These are phyloP conservation scores for Paradendryphiella salina DNA, from an alignment of 2,329 filamentous ascomycete genomes.

Conservation along the genomic window DNA sequence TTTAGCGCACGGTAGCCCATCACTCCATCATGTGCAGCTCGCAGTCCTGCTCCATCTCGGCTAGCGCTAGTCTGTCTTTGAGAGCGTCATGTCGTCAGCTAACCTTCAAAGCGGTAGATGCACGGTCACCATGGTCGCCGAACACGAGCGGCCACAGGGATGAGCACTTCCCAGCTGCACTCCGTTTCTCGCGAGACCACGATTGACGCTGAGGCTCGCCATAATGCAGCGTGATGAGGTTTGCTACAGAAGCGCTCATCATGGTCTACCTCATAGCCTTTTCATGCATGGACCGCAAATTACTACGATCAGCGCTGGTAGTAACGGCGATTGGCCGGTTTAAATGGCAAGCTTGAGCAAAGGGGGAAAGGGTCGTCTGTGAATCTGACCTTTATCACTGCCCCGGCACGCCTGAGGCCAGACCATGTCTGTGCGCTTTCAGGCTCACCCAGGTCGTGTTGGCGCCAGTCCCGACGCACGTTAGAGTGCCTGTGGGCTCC, in stretches of 20 bases:
- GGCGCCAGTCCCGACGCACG: conserved; percentile 44
- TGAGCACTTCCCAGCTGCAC: conserved; percentile 18
- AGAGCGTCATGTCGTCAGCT: conserved; percentile 35
- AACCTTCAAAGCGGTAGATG: conserved; percentile 28
- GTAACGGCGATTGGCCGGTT: conserved; percentile 23
- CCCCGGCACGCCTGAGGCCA: conserved; percentile 36
- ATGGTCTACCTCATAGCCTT: conserved; percentile 15
- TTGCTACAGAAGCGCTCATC: conserved; percentile 18
- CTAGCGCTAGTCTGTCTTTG: conserved; percentile 35
- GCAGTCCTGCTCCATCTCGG: conserved; percentile 30
- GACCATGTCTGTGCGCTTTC: conserved; percentile 40
- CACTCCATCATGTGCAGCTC: conserved; percentile 41
- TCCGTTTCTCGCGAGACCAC: conserved; percentile 12
- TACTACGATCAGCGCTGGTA: conserved; percentile 22
- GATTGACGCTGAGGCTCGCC: conserved; percentile 20
- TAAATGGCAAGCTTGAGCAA: conserved; percentile 30
- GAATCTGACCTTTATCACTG: conserved; percentile 38
- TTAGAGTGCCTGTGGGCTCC: conserved; percentile 30
- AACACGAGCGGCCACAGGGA: conserved; percentile 29
- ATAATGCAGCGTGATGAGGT: conserved; percentile 22
- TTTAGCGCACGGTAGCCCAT: conserved; percentile 25
- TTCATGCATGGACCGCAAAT: conserved; percentile 13
- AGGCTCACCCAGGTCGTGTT: conserved; percentile 30
- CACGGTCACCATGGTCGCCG: conserved; percentile 40
- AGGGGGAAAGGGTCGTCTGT: conserved; percentile 27